phyloP scores from a whole-genome alignment of 2,329 filamentous ascomycete species.

The Hawksworthiomyces lignivorus region DNA sequence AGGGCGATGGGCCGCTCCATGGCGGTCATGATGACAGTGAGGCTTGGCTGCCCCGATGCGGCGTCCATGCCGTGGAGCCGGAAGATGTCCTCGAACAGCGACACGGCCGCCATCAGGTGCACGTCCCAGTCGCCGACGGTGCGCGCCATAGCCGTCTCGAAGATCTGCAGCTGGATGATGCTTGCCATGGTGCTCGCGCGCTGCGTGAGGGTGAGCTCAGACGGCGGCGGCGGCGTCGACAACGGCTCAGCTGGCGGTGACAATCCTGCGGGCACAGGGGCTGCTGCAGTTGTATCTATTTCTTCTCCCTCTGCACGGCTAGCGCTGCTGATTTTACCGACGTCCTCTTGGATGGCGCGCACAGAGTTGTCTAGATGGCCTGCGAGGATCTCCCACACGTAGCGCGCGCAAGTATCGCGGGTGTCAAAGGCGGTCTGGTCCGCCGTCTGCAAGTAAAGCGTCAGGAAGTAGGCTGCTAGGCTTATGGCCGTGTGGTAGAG shows the following conservation, averaged over 20 bases:
- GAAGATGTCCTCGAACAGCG: conserved; percentile 29
- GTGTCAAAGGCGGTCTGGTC: neutral
- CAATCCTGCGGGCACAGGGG: too few relatives aligned
- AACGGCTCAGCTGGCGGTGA: too few relatives aligned
- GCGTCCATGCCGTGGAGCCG: conserved; percentile 17
- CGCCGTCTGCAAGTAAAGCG: conserved; percentile 30
- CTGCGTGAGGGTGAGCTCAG: conserved; percentile 19
- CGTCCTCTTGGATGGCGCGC: too few relatives aligned
- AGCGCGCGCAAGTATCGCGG: neutral
- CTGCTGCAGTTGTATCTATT: too few relatives aligned
- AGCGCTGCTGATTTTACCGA: conserved; percentile 16
- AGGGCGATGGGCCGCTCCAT: conserved; percentile 8
- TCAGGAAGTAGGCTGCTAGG: conserved; percentile 50
- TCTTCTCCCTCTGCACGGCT: too few relatives aligned
- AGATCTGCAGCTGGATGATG: conserved; percentile 34
- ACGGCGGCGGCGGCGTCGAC: conserved; percentile 12
- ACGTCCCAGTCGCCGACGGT: conserved; percentile 31
- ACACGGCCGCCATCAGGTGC: conserved; percentile 35
- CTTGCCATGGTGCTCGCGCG: conserved; percentile 27
- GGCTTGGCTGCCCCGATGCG: neutral
- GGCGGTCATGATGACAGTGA: conserved; percentile 17
- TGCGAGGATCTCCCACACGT: neutral
- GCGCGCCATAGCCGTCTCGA: conserved; percentile 27
- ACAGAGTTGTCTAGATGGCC: too few relatives aligned
- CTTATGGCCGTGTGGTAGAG: conserved; percentile 51